Base-by-base conservation (phyloP, 2,329 filamentous ascomycete genomes). In the Sclerotinia glacialis region DNA sequence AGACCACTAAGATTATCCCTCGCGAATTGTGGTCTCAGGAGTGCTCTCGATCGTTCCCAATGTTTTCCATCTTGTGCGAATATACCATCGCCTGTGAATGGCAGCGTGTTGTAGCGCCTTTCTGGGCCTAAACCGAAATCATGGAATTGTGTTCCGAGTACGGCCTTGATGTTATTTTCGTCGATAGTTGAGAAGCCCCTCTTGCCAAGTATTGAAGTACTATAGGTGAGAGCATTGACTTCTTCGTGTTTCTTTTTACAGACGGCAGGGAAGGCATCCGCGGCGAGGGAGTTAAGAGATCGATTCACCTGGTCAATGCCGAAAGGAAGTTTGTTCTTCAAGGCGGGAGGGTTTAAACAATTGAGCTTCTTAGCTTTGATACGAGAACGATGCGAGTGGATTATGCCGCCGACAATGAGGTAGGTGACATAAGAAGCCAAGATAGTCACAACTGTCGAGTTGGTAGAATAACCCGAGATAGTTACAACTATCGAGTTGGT, bases 1-100 rank as follows among this genome's bases (percentile, higher is more conserved):
- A 94, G 79, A 74, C 94, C 89, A 46, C 87, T 86, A 52, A 86
- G 78, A 74, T 85, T 82, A 67, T 84, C 82, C 12, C 83, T 76
- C 7, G 81, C 79, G 69, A 86, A 86, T 69, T 83, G 80, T 0
- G 85, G 85, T 14, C 83, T 78, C 58, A 88, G 79, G 75, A 86
- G 78, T 9, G 80, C 78, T 14, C 75, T 55, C 0, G 73, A 75
- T 61, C 73, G 72, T 53, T 74, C 71, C 75, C 75, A 77, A 12
- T 60, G 64, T 23, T 68, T 64, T 18, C 75, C 75, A 66, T 77
- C 74, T 34, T 73, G 70, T 2, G 74, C 72, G 59, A 77, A 77
- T 26, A 77, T 76, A 12, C 75, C 75, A 64, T 71, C 68, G 6
- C 75, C 75, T 2, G 76, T 49, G 18, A 76, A 67, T 23, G 74